Conservation (phyloP, 108 stramenopile species). For the Nitzschia palea region DNA sequence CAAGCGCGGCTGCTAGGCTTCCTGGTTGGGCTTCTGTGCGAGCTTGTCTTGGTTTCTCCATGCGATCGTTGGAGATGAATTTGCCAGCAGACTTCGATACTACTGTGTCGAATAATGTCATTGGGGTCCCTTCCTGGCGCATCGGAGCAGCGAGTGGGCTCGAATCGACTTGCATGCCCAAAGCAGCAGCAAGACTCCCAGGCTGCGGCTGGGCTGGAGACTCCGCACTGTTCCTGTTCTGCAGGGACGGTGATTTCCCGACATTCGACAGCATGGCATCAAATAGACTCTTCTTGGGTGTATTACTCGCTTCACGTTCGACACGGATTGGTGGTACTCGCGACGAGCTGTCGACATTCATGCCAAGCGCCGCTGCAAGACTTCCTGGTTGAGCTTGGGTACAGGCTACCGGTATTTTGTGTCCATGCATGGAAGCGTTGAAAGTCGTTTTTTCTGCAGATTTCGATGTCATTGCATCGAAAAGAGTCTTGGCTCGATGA, state of each 20-base stretch:
- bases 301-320: too few relatives aligned
- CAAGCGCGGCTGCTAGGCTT: neutral
- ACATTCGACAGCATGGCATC: too few relatives aligned
- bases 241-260: too few relatives aligned
- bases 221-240: too few relatives aligned
- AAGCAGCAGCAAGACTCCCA: neutral
- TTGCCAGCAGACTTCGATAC: neutral
- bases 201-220: neutral
- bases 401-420: too few relatives aligned
- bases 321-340: neutral
- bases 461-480: too few relatives aligned
- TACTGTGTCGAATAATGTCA: too few relatives aligned
- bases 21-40: neutral
- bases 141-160: too few relatives aligned
- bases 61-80: neutral
- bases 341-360: neutral
- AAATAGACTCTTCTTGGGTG: too few relatives aligned
- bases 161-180: neutral
- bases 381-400: neutral
- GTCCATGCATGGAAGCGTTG: too few relatives aligned
- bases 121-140: too few relatives aligned
- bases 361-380: neutral
- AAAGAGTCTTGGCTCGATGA: too few relatives aligned
- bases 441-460: neutral
- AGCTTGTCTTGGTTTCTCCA: neutral